Percentiles rank a stretch among this genome's conserved stretches.
Evolutionary conservation across 805 yeast genomes (phyloP).

Genomic region (Starmera pachycereana): DNA sequence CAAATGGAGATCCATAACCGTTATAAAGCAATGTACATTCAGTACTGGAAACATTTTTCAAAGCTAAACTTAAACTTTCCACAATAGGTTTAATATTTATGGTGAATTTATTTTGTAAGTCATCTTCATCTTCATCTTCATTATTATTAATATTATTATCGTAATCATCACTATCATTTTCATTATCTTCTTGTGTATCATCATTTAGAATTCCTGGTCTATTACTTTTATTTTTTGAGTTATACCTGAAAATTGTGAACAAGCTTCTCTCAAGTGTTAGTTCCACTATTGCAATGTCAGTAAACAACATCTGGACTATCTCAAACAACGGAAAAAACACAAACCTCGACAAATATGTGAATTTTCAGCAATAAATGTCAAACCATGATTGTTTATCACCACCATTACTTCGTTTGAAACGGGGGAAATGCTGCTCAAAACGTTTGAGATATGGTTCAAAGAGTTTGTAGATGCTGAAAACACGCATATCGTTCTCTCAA

Average conservation of each 20-base stretch:
- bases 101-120: slow-evolving; percentile 22
- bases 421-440: slow-evolving; percentile 31
- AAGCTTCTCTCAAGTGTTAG: slow-evolving; percentile 26
- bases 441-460: slow-evolving; percentile 34
- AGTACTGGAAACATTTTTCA: slow-evolving; percentile 19
- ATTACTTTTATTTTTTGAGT: slow-evolving; percentile 4
- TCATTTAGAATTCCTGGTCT: too few relatives aligned
- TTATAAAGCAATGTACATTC: slow-evolving; percentile 42
- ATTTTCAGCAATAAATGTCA: slow-evolving; percentile 39
- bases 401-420: slow-evolving; percentile 30
- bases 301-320: not conserved
- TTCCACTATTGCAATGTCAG: slow-evolving; percentile 12
- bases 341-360: slow-evolving; percentile 26
- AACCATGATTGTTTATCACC: slow-evolving; percentile 38
- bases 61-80: slow-evolving; percentile 39
- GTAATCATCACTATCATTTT: not conserved
- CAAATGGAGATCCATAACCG: slow-evolving; percentile 43
- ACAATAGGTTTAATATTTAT: slow-evolving; percentile 36
- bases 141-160: not conserved
- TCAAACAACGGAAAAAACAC: not conserved
- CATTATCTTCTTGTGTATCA: too few relatives aligned
- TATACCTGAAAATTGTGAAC: slow-evolving; percentile 23
- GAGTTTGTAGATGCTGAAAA: slow-evolving; percentile 39
- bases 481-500: slow-evolving; percentile 3
- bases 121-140: slow-evolving; percentile 7